These are phyloP conservation scores for Prunus mira DNA, from an alignment of 306 rosid genomes.

Conservation along the genomic window DNA sequence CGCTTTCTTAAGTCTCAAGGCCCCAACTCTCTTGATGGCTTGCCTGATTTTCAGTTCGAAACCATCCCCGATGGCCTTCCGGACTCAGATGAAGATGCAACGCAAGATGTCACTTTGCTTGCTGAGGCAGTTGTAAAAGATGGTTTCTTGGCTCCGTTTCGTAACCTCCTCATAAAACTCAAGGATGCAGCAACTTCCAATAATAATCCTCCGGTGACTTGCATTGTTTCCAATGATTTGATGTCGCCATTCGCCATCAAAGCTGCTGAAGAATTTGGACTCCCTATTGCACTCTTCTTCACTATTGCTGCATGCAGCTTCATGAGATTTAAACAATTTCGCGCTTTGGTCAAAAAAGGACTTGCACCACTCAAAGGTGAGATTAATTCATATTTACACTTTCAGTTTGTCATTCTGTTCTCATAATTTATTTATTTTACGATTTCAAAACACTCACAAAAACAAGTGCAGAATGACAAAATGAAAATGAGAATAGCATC, in stretches of 20 bases:
- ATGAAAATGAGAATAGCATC: no score
- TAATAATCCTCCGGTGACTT: background rate
- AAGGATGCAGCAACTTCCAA: background rate
- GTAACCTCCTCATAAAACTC: background rate
- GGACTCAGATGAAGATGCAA: background rate
- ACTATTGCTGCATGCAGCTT: no score
- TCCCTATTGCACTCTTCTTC: no score
- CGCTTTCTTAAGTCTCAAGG: conserved; percentile 3
- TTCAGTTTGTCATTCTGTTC: background rate
- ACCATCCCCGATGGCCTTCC: conserved; percentile 9
- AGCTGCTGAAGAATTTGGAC: no score
- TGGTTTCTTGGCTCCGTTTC: background rate
- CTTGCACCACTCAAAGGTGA: no score
- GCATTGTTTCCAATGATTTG: no score
- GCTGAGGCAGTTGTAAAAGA: background rate
- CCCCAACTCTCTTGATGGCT: background rate
- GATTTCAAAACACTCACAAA: no score
- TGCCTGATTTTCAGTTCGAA: conserved; percentile 1
- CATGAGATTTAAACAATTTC: no score
- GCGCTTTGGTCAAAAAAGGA: no score
- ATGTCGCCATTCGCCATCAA: no score
- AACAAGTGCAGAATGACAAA: no score
- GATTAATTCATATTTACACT: background rate
- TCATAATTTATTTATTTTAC: background rate
- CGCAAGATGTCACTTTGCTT: background rate